Evolutionary conservation across 2,329 filamentous ascomycete species (phyloP).

Genomic region (Ceratocystis huliohia): DNA sequence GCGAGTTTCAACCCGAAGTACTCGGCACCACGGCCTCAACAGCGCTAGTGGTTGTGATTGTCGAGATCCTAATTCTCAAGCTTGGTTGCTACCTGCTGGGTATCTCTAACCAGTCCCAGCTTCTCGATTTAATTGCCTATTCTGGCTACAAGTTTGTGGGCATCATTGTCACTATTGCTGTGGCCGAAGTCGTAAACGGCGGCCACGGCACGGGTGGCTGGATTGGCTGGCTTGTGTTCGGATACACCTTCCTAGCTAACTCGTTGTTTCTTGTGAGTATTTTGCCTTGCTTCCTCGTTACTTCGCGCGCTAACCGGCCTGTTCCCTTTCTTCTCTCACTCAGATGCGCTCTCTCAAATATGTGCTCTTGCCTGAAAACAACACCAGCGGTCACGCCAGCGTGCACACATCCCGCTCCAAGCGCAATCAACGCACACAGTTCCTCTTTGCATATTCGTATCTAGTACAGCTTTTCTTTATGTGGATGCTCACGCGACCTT

Average conservation of each 20-base stretch:
- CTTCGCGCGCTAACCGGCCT: not conserved
- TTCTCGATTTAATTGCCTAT: constrained; percentile 89
- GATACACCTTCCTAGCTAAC: constrained; percentile 87
- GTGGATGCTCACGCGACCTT: constrained; percentile 53
- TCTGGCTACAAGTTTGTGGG: constrained; percentile 98
- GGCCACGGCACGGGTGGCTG: constrained; percentile 75
- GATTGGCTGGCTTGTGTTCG: constrained; percentile 78
- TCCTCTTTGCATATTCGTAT: constrained; percentile 89
- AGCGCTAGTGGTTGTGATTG: constrained; percentile 66
- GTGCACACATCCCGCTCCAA: constrained; percentile 60
- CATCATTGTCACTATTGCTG: constrained; percentile 74
- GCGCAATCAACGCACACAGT: constrained; percentile 77
- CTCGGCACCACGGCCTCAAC: constrained; percentile 79
- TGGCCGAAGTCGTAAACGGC: constrained; percentile 64
- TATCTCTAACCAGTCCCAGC: constrained; percentile 87
- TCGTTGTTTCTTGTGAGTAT: constrained; percentile 75
- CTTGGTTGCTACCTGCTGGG: constrained; percentile 84
- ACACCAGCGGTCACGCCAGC: constrained; percentile 51
- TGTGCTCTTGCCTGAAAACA: constrained; percentile 77
- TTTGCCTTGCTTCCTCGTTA: not conserved
- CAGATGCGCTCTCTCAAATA: constrained; percentile 92
- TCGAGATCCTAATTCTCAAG: constrained; percentile 85
- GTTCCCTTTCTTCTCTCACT: not conserved
- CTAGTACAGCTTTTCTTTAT: constrained; percentile 89
- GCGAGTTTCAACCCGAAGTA: constrained; percentile 86